Percentiles rank a stretch among this genome's conserved stretches.
Evolutionary conservation across 371 early-diverging fungal genomes (phyloP).

Genomic region (Choanephora cucurbitarum): DNA sequence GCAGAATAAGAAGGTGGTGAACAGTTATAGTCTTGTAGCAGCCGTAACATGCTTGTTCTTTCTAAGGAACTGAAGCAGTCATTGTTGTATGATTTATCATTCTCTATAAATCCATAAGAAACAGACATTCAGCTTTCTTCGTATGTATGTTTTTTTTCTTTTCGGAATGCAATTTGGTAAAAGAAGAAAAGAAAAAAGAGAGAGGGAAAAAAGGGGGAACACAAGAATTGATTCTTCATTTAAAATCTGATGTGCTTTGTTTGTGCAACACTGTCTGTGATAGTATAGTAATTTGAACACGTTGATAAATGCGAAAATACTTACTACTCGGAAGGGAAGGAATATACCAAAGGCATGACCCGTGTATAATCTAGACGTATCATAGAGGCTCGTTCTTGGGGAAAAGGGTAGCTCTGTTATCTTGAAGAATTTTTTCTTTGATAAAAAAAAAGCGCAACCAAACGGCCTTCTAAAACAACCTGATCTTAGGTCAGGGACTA

Average conservation of each 20-base stretch:
- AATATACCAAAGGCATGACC: too few relatives aligned
- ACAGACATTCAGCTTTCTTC: neutral
- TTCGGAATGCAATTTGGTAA: neutral
- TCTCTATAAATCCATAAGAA: neutral
- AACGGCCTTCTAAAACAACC: too few relatives aligned
- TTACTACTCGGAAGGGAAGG: too few relatives aligned
- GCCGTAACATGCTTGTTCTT: neutral
- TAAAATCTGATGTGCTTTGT: too few relatives aligned
- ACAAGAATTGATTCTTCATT: neutral
- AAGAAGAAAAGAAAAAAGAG: neutral
- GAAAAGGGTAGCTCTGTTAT: too few relatives aligned
- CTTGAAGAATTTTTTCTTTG: too few relatives aligned
- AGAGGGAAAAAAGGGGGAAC: neutral
- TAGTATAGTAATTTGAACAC: neutral
- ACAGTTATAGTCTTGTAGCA: neutral
- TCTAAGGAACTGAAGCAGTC: neutral
- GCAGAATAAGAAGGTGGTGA: slow-evolving; percentile 26
- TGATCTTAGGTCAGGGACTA: too few relatives aligned
- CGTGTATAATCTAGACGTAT: too few relatives aligned
- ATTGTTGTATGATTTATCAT: neutral
- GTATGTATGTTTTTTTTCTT: too few relatives aligned
- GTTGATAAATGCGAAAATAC: neutral
- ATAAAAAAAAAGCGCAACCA: too few relatives aligned
- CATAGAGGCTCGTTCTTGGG: too few relatives aligned
- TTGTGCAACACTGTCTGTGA: too few relatives aligned